Percentiles rank a stretch among this genome's conserved stretches.
Evolutionary conservation across 768 basidiomycete genomes (phyloP).

Genomic region (Steccherinum ochraceum): DNA sequence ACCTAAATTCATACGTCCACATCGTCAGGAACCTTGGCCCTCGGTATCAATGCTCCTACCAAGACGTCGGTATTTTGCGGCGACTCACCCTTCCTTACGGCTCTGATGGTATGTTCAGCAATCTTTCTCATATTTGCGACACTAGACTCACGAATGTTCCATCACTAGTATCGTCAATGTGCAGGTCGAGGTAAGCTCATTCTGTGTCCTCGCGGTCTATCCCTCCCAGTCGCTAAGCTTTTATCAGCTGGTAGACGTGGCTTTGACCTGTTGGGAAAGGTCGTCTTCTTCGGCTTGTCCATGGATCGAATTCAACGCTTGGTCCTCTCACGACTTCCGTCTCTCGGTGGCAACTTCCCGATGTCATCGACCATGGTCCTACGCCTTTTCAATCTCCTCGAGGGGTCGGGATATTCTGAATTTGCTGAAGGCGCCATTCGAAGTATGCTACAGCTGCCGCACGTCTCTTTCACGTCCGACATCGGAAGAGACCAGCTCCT

Average conservation of each 20-base stretch:
- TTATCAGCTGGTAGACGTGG: constrained; percentile 59
- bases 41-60: constrained; percentile 72
- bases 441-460: constrained; percentile 50
- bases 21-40: constrained; percentile 51
- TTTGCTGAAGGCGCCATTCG: constrained; percentile 43
- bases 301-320: constrained; percentile 60
- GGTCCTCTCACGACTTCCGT: constrained; percentile 55
- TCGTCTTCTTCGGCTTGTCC: constrained; percentile 65
- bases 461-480: constrained; percentile 50
- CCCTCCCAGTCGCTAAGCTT: background rate
- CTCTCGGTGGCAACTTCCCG: constrained; percentile 59
- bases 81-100: constrained; percentile 54
- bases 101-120: constrained; percentile 44
- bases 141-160: constrained; percentile 3
- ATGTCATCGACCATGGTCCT: constrained; percentile 60
- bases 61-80: constrained; percentile 60
- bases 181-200: constrained; percentile 41
- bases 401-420: constrained; percentile 48
- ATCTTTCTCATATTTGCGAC: background rate
- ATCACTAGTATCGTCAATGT: constrained; percentile 59
- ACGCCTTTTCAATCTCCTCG: constrained; percentile 58
- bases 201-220: background rate
- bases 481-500: constrained; percentile 50
- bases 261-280: constrained; percentile 62
- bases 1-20: background rate